Evolutionary conservation across 2,329 filamentous ascomycete genomes (phyloP).

Genomic region (Calonectria hawksworthii): DNA sequence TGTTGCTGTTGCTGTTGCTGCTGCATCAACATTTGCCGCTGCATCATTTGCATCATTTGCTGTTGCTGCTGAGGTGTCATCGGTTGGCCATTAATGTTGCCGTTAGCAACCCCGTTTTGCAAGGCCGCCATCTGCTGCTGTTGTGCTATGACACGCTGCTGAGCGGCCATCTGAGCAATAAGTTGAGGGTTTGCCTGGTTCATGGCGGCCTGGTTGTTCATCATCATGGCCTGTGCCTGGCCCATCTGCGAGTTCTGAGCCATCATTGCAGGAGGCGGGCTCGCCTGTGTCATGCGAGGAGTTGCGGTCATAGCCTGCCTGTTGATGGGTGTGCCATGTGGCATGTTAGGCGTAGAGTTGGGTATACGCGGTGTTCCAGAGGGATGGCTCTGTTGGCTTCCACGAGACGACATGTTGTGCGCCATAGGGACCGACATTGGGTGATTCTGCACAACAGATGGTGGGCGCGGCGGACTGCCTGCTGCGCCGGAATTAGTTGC

Average conservation of each 20-base stretch:
- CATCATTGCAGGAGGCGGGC: constrained; percentile 73
- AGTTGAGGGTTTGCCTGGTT: constrained; percentile 54
- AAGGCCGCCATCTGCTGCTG: constrained; percentile 60
- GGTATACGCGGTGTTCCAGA: constrained; percentile 75
- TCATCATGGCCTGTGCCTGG: constrained; percentile 61
- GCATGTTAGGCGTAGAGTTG: constrained; percentile 72
- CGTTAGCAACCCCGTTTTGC: constrained; percentile 54
- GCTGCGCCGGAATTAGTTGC: constrained; percentile 77
- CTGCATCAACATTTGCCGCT: constrained; percentile 55
- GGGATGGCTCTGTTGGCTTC: constrained; percentile 76
- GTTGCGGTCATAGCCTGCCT: constrained; percentile 67
- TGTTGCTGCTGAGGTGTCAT: constrained; percentile 56
- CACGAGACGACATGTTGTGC: constrained; percentile 73
- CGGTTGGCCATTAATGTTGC: constrained; percentile 53
- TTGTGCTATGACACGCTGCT: constrained; percentile 62
- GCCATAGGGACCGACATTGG: constrained; percentile 72
- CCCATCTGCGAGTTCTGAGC: constrained; percentile 69
- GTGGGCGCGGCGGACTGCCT: constrained; percentile 75
- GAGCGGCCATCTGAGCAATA: constrained; percentile 62
- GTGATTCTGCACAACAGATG: constrained; percentile 74
- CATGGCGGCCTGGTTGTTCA: constrained; percentile 62
- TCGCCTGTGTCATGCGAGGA: constrained; percentile 74
- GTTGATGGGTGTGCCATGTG: constrained; percentile 71
- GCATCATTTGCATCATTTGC: constrained; percentile 55
- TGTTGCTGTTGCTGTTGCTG: constrained; percentile 52